Evolutionary conservation across 1,284 basidiomycete species (phyloP).

Genomic region (Leccinum pallidistipes): DNA sequence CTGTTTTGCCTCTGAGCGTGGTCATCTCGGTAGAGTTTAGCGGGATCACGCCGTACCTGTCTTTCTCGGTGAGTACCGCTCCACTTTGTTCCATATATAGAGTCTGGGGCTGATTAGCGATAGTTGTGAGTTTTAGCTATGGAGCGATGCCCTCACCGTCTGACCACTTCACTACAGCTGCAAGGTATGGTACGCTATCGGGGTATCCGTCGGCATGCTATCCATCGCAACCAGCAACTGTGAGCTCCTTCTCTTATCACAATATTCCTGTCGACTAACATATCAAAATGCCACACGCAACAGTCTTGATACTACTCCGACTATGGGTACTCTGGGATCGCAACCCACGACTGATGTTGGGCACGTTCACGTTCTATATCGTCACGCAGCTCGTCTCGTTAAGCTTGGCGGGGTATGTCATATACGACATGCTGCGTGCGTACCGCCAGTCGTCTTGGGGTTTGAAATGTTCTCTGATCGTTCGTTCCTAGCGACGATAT

Average conservation of each 20-base stretch:
- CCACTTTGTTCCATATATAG: neutral
- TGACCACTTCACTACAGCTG: conserved; percentile 30
- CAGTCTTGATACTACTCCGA: conserved; percentile 41
- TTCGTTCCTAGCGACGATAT: neutral
- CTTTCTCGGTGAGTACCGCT: conserved; percentile 18
- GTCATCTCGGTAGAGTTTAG: conserved; percentile 26
- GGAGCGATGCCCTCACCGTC: neutral
- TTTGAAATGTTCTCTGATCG: neutral
- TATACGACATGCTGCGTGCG: conserved; percentile 37
- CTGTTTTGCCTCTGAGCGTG: neutral
- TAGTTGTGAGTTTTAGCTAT: conserved; percentile 17
- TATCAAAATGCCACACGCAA: neutral
- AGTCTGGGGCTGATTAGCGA: neutral
- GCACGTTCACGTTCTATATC: conserved; percentile 36
- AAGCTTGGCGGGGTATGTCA: conserved; percentile 27
- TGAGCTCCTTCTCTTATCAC: conserved; percentile 20
- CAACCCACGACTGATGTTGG: conserved; percentile 34
- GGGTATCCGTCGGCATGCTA: conserved; percentile 35
- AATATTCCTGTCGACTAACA: neutral
- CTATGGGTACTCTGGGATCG: conserved; percentile 46
- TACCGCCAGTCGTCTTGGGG: neutral
- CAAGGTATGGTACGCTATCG: conserved; percentile 35
- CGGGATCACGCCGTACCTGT: conserved; percentile 15
- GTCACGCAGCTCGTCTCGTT: conserved; percentile 35
- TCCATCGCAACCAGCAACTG: conserved; percentile 42